Evolutionary conservation across 2,329 filamentous ascomycete species (phyloP).

Genomic region (Colletotrichum camelliae): DNA sequence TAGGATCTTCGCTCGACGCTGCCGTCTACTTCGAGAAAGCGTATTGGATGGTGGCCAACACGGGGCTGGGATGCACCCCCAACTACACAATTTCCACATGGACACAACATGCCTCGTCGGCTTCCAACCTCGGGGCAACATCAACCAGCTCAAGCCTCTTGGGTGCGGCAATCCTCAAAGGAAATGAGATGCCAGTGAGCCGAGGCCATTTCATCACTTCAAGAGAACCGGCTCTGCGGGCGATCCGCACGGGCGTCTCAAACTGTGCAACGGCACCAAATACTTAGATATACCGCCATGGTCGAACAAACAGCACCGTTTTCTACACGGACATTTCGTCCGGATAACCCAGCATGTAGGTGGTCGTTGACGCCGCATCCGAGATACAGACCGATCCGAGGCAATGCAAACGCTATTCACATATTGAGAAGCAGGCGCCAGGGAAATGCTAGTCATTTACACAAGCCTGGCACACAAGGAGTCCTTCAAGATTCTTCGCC

Average conservation of each 20-base stretch:
- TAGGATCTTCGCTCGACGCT: constrained; percentile 9
- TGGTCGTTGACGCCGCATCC: neutral
- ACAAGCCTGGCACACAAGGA: neutral
- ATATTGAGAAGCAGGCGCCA: neutral
- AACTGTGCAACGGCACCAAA: neutral
- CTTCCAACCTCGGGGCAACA: neutral
- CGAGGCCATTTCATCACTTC: neutral
- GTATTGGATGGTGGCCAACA: neutral
- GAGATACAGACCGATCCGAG: neutral
- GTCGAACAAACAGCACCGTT: neutral
- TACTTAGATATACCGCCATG: too few relatives aligned
- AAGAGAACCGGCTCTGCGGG: neutral
- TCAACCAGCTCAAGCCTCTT: neutral
- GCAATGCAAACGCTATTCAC: neutral
- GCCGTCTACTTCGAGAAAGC: neutral
- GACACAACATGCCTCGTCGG: neutral
- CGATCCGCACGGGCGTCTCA: neutral
- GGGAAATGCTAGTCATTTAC: neutral
- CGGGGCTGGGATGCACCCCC: neutral
- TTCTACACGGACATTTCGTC: neutral
- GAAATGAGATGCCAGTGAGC: neutral
- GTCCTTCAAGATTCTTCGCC: neutral
- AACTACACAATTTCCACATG: neutral
- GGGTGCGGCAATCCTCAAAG: neutral
- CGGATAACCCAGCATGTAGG: neutral